phyloP scores from a whole-genome alignment of 345 rosid species.

The Fremontodendron californicum region DNA sequence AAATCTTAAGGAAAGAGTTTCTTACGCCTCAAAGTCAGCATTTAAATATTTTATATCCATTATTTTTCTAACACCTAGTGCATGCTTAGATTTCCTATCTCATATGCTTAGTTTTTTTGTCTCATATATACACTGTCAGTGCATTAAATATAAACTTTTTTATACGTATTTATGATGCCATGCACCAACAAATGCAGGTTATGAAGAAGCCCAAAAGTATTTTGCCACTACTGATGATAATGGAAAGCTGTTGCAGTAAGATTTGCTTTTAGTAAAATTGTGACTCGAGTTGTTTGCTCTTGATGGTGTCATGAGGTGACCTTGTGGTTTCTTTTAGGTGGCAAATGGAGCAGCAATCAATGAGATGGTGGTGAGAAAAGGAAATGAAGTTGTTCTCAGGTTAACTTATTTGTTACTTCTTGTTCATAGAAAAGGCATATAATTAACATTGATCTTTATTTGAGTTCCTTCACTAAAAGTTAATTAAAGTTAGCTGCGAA shows the following conservation, averaged over 20 bases:
- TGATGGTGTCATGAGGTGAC: background rate
- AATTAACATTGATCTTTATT: no score
- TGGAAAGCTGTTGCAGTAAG: constrained; percentile 73
- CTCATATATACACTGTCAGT: no score
- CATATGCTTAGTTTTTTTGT: no score
- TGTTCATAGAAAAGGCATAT: no score
- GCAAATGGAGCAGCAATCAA: constrained; percentile 91
- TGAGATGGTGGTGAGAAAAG: constrained; percentile 71
- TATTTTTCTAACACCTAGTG: no score
- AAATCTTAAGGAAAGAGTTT: no score
- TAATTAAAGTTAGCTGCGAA: no score
- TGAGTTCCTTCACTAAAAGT: no score
- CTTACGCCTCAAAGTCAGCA: no score
- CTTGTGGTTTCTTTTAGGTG: constrained; percentile 51
- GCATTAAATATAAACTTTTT: no score
- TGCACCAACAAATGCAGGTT: constrained; percentile 47
- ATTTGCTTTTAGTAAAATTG: constrained; percentile 20
- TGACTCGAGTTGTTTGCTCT: constrained; percentile 16
- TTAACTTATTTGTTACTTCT: constrained; percentile 18
- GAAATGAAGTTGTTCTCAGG: constrained; percentile 99
- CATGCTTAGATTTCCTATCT: no score
- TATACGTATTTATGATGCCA: constrained; percentile 2
- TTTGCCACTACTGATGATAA: constrained; percentile 59
- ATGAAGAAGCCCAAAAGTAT: constrained; percentile 97
- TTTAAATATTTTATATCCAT: no score